Conservation (phyloP, 306 rosid species). For the Rubus parviflorus region DNA sequence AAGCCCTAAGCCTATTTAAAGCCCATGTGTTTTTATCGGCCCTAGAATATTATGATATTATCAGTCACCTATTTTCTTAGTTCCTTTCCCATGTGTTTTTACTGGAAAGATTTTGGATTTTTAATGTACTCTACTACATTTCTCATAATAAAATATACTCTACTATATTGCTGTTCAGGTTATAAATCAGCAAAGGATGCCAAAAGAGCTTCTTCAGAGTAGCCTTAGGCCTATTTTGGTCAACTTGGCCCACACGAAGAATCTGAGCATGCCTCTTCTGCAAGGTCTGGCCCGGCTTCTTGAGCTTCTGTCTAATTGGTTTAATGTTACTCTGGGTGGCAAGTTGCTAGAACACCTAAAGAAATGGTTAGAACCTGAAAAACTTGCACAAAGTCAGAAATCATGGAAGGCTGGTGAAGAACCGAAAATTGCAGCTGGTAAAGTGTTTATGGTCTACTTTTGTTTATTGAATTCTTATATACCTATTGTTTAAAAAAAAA, state of each 20-base stretch:
- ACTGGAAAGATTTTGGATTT: conserved; percentile 18
- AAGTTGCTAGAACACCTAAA: conserved; percentile 91
- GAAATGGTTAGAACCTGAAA: conserved; percentile 99
- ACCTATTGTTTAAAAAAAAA: background rate
- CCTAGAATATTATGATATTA: conserved; percentile 11
- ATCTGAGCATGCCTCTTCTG: conserved; percentile 97
- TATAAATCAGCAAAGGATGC: conserved; percentile 93
- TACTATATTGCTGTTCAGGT: conserved; percentile 50
- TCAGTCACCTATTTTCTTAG: conserved; percentile 5
- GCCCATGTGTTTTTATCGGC: no score
- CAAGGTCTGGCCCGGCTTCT: conserved; percentile 97
- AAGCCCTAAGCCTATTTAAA: no score
- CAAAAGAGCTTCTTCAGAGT: conserved; percentile 92
- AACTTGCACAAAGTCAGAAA: conserved; percentile 93
- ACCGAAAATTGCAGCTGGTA: conserved; percentile 99
- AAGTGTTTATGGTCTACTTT: conserved; percentile 27
- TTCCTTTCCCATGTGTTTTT: conserved; percentile 20
- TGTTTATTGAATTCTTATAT: conserved; percentile 26
- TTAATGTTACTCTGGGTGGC: conserved; percentile 93
- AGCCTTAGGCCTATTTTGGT: conserved; percentile 98
- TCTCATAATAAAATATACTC: background rate
- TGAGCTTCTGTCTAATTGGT: conserved; percentile 95
- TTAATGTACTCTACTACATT: background rate
- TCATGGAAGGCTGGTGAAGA: conserved; percentile 99
- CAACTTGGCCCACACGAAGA: conserved; percentile 93